Evolutionary conservation across 192 early-diverging fungal species (phyloP).

Genomic region (Coemansia sp.): DNA sequence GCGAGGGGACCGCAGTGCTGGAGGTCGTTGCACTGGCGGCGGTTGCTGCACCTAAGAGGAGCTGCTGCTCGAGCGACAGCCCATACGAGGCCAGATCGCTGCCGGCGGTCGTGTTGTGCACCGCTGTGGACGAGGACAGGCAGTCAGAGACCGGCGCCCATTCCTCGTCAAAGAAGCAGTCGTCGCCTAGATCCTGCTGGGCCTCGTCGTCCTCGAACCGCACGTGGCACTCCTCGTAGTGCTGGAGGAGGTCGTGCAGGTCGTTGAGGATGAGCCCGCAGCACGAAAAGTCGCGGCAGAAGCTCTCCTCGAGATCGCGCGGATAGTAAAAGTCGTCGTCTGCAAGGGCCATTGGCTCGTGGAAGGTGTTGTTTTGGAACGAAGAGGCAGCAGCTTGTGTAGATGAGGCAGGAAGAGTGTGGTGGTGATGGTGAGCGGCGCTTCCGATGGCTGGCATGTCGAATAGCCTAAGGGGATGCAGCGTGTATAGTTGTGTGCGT

Average conservation of each 20-base stretch:
- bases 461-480: slow-evolving; percentile 26
- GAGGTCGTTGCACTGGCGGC: slow-evolving; percentile 31
- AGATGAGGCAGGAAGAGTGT: slow-evolving; percentile 8
- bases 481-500: not conserved
- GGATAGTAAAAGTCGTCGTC: slow-evolving; percentile 59
- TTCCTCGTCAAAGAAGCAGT: slow-evolving; percentile 53
- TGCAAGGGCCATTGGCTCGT: slow-evolving; percentile 24
- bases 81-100: slow-evolving; percentile 43
- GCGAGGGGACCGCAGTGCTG: slow-evolving; percentile 31
- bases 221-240: slow-evolving; percentile 95
- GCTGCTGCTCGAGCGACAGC: slow-evolving; percentile 51
- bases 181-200: slow-evolving; percentile 44
- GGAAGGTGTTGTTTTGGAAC: slow-evolving; percentile 11
- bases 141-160: slow-evolving; percentile 45
- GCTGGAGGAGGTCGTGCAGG: slow-evolving; percentile 93
- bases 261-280: slow-evolving; percentile 86
- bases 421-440: slow-evolving; percentile 8
- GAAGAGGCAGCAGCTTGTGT: slow-evolving; percentile 1
- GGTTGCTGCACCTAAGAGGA: slow-evolving; percentile 39
- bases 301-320: slow-evolving; percentile 81
- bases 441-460: slow-evolving; percentile 34
- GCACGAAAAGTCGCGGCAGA: slow-evolving; percentile 95
- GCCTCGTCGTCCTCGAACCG: slow-evolving; percentile 83
- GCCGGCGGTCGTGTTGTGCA: not conserved
- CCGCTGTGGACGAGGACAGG: slow-evolving; percentile 8